These are phyloP conservation scores for Lasiodiplodia theobromae DNA, from an alignment of 2,329 filamentous ascomycete genomes.

Conservation along the genomic window DNA sequence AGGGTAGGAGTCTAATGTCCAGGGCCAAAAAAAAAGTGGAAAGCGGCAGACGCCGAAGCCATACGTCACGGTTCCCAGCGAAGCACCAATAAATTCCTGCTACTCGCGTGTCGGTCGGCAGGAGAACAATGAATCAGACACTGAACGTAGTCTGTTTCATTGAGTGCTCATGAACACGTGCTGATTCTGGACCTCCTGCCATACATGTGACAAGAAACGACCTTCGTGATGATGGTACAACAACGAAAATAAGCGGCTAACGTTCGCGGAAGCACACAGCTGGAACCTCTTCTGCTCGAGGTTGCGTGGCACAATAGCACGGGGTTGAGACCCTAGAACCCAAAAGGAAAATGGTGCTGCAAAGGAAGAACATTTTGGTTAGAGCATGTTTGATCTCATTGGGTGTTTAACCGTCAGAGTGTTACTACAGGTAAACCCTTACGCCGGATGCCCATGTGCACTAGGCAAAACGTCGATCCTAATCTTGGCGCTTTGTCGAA, in stretches of 20 bases:
- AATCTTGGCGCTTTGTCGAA: conserved; percentile 19
- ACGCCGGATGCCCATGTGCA: conserved; percentile 22
- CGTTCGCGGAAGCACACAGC: background rate
- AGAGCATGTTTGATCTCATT: background rate
- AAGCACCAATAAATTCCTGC: background rate
- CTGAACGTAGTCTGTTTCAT: background rate
- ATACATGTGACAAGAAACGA: background rate
- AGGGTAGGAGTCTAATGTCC: background rate
- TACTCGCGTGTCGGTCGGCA: background rate
- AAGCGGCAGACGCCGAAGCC: background rate
- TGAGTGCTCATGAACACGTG: background rate
- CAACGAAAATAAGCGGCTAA: background rate
- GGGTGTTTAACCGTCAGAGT: background rate
- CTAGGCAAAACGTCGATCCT: conserved; percentile 15
- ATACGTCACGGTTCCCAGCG: background rate
- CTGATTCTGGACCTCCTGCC: background rate
- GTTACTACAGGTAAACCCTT: conserved; percentile 4
- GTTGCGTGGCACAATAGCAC: background rate
- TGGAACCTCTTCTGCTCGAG: background rate
- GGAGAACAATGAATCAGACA: background rate
- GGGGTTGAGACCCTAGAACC: background rate
- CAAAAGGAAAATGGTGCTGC: background rate
- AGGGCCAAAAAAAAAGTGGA: background rate
- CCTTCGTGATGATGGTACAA: background rate
- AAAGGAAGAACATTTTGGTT: background rate